Percentiles rank a stretch among this genome's conserved stretches.
phyloP scores from a whole-genome alignment of 2,329 filamentous ascomycete genomes.

The Beauveria sp. region DNA sequence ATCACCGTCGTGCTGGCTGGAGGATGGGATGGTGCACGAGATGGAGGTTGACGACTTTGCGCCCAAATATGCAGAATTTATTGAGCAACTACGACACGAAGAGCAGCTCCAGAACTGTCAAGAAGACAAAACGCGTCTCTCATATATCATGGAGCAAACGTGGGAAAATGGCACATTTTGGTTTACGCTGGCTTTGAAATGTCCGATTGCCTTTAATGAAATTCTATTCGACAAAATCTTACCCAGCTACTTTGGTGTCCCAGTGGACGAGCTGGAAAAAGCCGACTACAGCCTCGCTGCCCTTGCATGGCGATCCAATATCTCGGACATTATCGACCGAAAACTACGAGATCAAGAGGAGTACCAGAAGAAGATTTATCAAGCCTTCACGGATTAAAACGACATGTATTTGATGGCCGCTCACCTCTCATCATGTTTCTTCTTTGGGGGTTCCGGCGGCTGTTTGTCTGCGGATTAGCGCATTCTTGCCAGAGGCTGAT shows the following conservation, averaged over 20 bases:
- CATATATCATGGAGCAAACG: not conserved
- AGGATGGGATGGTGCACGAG: not conserved
- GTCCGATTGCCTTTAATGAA: not conserved
- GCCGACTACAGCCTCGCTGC: not conserved
- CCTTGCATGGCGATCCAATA: not conserved
- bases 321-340: not conserved
- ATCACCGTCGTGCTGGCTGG: not conserved
- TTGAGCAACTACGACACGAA: not conserved
- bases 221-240: not conserved
- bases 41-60: not conserved
- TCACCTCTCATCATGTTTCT: not conserved
- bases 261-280: not conserved
- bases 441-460: not conserved
- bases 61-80: not conserved
- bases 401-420: not conserved
- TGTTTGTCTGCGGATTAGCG: not conserved
- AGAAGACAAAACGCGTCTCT: not conserved
- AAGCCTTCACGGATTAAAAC: not conserved
- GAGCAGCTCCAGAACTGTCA: not conserved
- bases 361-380: not conserved
- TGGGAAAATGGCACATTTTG: not conserved
- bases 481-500: not conserved
- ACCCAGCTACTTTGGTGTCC: not conserved
- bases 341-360: not conserved
- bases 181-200: not conserved